Percentiles rank a stretch among this genome's conserved stretches.
These are phyloP conservation scores for Thuidium tamariscinum DNA, from an alignment of 225 moss, liverwort and hornwort species.

Conservation along the genomic window DNA sequence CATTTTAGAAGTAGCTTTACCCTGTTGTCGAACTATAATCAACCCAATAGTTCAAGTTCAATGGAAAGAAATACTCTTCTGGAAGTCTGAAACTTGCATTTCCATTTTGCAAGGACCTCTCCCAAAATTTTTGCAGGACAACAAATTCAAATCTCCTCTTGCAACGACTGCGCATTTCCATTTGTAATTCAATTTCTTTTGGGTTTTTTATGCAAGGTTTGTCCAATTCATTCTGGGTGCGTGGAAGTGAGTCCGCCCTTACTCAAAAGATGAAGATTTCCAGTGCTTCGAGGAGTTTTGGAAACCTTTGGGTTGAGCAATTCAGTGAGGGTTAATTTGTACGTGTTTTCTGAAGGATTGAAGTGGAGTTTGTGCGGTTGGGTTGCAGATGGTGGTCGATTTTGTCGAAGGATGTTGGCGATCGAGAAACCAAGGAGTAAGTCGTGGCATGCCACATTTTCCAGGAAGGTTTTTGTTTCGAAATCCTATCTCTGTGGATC, in stretches of 20 bases:
- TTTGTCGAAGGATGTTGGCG: constrained; percentile 15
- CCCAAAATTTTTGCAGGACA: rapidly evolving
- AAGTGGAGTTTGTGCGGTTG: neutral
- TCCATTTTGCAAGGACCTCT: neutral
- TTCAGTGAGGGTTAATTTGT: neutral
- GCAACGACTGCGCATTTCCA: neutral
- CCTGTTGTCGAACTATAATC: neutral
- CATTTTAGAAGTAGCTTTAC: neutral
- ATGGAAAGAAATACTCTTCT: neutral
- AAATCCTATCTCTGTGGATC: neutral
- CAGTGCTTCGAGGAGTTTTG: no score
- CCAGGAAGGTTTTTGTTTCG: neutral
- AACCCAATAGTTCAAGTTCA: neutral
- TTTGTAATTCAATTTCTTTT: neutral
- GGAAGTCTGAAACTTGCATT: neutral
- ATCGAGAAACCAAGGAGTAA: constrained; percentile 14
- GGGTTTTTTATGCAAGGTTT: neutral
- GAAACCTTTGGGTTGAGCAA: neutral
- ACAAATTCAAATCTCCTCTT: neutral
- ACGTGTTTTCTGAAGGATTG: neutral
- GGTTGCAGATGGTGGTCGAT: neutral
- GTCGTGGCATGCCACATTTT: neutral
- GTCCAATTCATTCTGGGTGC: neutral
- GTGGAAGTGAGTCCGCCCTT: no score
- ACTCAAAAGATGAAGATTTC: neutral